phyloP scores from a whole-genome alignment of 176 grass and related monocot genomes.

The Juncus inflexus region DNA sequence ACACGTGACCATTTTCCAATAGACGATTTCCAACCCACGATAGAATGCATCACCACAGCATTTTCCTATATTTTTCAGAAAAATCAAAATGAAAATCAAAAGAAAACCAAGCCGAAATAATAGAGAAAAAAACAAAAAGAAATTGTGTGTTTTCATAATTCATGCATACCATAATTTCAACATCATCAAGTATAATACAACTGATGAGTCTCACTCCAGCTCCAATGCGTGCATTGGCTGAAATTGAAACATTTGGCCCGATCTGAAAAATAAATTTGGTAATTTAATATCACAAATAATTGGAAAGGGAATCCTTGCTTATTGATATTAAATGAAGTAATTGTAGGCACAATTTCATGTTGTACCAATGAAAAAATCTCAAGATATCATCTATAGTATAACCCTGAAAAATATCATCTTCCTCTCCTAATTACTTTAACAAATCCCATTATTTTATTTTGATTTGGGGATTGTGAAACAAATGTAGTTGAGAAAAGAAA shows the following conservation, averaged over 20 bases:
- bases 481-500: no score
- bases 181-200: slow-evolving; percentile 96
- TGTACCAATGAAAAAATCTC: no score
- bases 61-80: slow-evolving; percentile 53
- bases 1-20: slow-evolving; percentile 98
- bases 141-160: neutral
- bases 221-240: slow-evolving; percentile 95
- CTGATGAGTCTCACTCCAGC: slow-evolving; percentile 92
- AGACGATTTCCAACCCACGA: slow-evolving; percentile 92
- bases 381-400: no score
- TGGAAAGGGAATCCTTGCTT: neutral
- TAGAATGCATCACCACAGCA: slow-evolving; percentile 96
- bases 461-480: no score
- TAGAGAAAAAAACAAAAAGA: neutral
- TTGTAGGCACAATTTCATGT: no score
- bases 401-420: no score
- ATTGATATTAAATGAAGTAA: no score
- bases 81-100: slow-evolving; percentile 22
- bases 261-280: slow-evolving; percentile 44
- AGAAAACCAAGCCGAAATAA: slow-evolving; percentile 15
- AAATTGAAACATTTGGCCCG: slow-evolving; percentile 98
- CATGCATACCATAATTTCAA: slow-evolving; percentile 91
- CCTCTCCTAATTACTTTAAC: no score
- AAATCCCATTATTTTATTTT: no score
- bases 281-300: neutral